Evolutionary conservation across 2,329 filamentous ascomycete species (phyloP), one percentile per base, ranked within the genome.

Genomic region (Aspergillus melleus): DNA sequence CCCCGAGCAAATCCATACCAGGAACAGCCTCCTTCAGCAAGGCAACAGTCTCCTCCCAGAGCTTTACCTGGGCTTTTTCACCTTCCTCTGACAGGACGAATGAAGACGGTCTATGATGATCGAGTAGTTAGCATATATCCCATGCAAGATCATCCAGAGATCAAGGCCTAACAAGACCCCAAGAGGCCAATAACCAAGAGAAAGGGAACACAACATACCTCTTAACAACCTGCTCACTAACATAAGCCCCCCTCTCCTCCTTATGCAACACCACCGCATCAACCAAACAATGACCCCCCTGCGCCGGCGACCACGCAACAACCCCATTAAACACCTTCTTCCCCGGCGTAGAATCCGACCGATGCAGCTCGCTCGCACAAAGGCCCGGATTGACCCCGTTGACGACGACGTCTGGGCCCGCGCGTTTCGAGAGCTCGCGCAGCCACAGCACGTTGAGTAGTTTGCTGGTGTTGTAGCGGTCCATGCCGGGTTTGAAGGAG

Each of bases 381-480:
- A 42, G 36, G 14, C 36, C 36, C 14, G 36, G 36, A 14, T 42
- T 42, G 3, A 42, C 36, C 6, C 36, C 36, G 14, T 42, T 42
- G 36, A 42, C 14, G 14, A 42, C 14, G 14, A 42, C 36, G 16
- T 42, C 36, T 4, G 36, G 36, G 14, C 36, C 16, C 4, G 36
- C 6, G 4, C 16, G 12, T 14, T n/a, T n/a, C 1, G 36, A 42
- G 5, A 78, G 63, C 39, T 74, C 72, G 12, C 78, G 76, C 32
- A 74, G 65, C 44, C 64, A 60, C 30, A 81, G 69, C 29, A 82
- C 69, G 62, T 81, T 72, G 20, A 82, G 70, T 3, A 82, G 69
- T 64, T 82, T 83, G 63, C 72, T 76, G 29, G 73, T 67, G 10
- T 68, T 66, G 64, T 83, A 82, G 44, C 79, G 73, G 16, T 72